Base-by-base conservation (phyloP, 345 rosid genomes). In the Moricandia moricandioides region DNA sequence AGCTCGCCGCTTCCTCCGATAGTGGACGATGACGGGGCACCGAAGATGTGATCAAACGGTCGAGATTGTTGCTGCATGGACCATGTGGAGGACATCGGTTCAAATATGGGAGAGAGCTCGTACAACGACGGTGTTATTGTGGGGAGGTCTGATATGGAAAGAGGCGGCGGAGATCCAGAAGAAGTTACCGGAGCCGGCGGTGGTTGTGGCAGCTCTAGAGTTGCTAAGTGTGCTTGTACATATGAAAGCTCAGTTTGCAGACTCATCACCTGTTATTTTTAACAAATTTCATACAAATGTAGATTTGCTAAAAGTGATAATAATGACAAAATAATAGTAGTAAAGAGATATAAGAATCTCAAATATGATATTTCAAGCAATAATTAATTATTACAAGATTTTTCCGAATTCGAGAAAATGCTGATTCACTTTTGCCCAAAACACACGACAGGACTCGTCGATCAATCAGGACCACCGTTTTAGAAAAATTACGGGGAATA, bases 171-270 rank as follows among this genome's bases (percentile, higher is more conserved):
- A 3, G 87, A 83, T 2, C 77, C 87, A 12, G 77, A 65, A 40
- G 81, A 58, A 0, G 70, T 37, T 60, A 47, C 69, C 18, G 85
- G 87, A 58, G 26, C 72, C 5, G 82, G 82, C 8, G 86, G 79
- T 27, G 80, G 86, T 29, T 86, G 73, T n/a, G 91, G 88, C 16
- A 84, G 79, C 81, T 87, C 90, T 69, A 91, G 54, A 13, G 91
- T 78, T 30, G 93, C 80, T 49, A 91, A 77, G 39, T 86, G 89
- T 37, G 97, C 88, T 81, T 94, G 96, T 69, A 86, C 69, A 82
- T 80, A 86, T 21, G 97, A 82, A 3, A 94, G 83, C 82, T 94
- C 97, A 1, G 95, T 85, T 82, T 91, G 97, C 57, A 94, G 80
- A 78, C 69, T 88, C 82, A 87, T 83, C 70, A 90, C 92, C 98